These are phyloP conservation scores for Emericellopsis atlantica DNA, from an alignment of 2,329 filamentous ascomycete species.

Conservation along the genomic window DNA sequence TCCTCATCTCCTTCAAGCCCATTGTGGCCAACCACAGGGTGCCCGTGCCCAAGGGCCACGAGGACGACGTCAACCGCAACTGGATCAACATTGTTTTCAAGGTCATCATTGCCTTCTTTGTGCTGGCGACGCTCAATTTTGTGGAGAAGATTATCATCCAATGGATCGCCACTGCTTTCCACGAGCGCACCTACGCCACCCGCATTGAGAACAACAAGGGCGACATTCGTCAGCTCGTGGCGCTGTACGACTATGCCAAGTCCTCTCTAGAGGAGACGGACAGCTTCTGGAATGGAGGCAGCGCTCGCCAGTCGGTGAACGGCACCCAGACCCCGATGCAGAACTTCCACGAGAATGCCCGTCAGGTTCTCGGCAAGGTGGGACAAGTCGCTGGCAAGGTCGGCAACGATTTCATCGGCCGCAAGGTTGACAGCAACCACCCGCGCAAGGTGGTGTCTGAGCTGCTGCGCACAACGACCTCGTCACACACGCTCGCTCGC, in stretches of 20 bases:
- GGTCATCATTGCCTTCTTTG: slow-evolving; percentile 74
- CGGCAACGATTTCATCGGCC: slow-evolving; percentile 84
- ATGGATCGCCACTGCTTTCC: slow-evolving; percentile 87
- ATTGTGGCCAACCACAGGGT: slow-evolving; percentile 54
- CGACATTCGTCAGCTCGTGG: slow-evolving; percentile 53
- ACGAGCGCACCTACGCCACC: slow-evolving; percentile 79
- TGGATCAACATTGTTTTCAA: slow-evolving; percentile 80
- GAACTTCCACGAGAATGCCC: slow-evolving; percentile 61
- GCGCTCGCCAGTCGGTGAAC: slow-evolving; percentile 25
- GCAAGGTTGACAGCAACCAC: slow-evolving; percentile 57
- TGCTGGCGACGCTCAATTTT: slow-evolving; percentile 68
- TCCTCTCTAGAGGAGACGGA: slow-evolving; percentile 49
- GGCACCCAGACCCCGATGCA: slow-evolving; percentile 65
- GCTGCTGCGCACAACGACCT: slow-evolving; percentile 57
- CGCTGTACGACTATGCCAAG: slow-evolving; percentile 59
- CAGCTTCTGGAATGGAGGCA: slow-evolving; percentile 30
- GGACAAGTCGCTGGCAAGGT: slow-evolving; percentile 77
- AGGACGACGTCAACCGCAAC: slow-evolving; percentile 33
- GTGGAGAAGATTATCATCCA: slow-evolving; percentile 90
- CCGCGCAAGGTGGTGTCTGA: slow-evolving; percentile 76
- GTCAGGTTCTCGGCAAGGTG: slow-evolving; percentile 64
- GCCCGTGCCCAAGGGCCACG: slow-evolving; percentile 11
- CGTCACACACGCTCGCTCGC: slow-evolving; percentile 74
- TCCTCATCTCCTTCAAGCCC: slow-evolving; percentile 75
- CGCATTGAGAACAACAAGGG: slow-evolving; percentile 89